Conservation (phyloP, 139 green algal genomes). For the Coelastrella sp. region DNA sequence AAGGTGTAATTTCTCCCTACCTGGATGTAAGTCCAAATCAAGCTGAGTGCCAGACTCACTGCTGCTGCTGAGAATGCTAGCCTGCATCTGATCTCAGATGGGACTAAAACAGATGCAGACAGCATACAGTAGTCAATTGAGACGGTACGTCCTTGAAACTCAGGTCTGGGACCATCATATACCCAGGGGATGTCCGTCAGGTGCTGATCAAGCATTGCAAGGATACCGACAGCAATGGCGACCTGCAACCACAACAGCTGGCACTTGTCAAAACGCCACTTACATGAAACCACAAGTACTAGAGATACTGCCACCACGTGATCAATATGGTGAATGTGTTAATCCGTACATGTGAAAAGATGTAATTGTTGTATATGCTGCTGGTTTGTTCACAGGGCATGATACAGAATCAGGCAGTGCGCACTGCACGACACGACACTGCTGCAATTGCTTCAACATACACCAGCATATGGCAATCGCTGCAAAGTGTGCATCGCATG, state of each 20-base stretch:
- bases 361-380: too few species aligned
- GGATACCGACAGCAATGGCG: slow-evolving; percentile 35
- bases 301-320: neutral
- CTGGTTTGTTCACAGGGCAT: too few species aligned
- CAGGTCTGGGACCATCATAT: slow-evolving; percentile 14
- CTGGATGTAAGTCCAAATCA: slow-evolving; percentile 32
- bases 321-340: too few species aligned
- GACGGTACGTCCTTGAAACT: slow-evolving; percentile 4
- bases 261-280: neutral
- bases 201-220: slow-evolving; percentile 40
- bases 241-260: slow-evolving; percentile 5
- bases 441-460: neutral
- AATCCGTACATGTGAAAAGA: too few species aligned
- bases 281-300: neutral
- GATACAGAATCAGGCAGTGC: too few species aligned
- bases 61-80: slow-evolving; percentile 25
- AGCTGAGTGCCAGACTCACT: slow-evolving; percentile 21
- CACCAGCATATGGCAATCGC: neutral
- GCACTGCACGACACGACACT: neutral
- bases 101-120: neutral
- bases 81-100: neutral
- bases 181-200: neutral
- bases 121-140: slow-evolving; percentile 42
- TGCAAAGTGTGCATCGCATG: neutral
- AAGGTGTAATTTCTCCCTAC: too few species aligned